Conservation (phyloP, 805 yeast species). For the Candida hispaniensis region DNA sequence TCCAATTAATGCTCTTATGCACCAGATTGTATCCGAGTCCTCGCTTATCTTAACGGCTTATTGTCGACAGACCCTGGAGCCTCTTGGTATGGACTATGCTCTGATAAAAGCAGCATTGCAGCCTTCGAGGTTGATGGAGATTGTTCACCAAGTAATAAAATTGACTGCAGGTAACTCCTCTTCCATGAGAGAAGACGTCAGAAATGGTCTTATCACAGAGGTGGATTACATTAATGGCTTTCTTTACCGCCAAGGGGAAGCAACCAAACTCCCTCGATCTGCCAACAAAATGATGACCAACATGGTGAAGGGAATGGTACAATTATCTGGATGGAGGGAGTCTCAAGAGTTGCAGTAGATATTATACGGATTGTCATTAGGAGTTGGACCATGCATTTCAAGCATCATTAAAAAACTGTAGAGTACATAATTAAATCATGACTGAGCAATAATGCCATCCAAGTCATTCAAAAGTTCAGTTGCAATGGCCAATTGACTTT, state of each 20-base stretch:
- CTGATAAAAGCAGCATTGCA: conserved; percentile 19
- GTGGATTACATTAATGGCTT: conserved; percentile 79
- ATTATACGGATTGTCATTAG: too few relatives aligned
- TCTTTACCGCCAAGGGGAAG: conserved; percentile 45
- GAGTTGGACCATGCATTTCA: too few relatives aligned
- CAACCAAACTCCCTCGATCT: conserved; percentile 35
- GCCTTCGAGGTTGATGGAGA: conserved; percentile 28
- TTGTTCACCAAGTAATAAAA: conserved; percentile 34
- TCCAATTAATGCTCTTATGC: conserved; percentile 31
- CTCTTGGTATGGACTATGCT: conserved; percentile 19
- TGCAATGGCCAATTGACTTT: too few relatives aligned
- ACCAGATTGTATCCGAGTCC: conserved; percentile 37
- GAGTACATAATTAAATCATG: too few relatives aligned
- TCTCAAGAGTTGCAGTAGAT: too few relatives aligned
- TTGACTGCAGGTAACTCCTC: conserved; percentile 50
- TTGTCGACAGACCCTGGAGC: background rate
- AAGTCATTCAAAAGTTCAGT: too few relatives aligned
- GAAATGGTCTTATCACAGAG: conserved; percentile 51
- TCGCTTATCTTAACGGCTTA: conserved; percentile 32
- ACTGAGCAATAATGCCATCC: too few relatives aligned
- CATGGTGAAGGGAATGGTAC: too few relatives aligned
- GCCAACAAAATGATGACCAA: conserved; percentile 36
- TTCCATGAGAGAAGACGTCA: conserved; percentile 62
- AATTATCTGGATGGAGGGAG: too few relatives aligned
- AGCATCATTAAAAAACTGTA: too few relatives aligned